These are phyloP conservation scores for Akanthomyces dipterigenus DNA, from an alignment of 2,329 filamentous ascomycete species.

Conservation along the genomic window DNA sequence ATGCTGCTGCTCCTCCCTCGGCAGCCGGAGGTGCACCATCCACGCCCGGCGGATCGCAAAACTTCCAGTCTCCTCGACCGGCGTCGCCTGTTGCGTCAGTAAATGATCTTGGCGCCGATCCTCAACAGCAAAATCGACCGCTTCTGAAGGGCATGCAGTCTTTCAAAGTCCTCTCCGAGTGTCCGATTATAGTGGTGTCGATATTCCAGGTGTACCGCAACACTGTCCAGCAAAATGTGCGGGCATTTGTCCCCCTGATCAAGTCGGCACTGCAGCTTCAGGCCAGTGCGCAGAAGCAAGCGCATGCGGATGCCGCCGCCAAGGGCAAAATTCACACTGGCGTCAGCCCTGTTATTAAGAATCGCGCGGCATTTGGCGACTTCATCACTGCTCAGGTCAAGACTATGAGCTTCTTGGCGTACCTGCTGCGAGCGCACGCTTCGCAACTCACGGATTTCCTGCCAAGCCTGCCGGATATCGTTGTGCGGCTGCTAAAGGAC, in stretches of 20 bases:
- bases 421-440: conserved; percentile 81
- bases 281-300: conserved; percentile 87
- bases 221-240: conserved; percentile 77
- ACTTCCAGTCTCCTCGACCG: conserved; percentile 81
- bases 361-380: conserved; percentile 88
- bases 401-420: conserved; percentile 97
- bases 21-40: conserved; percentile 54
- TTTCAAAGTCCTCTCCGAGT: conserved; percentile 96
- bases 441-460: conserved; percentile 85
- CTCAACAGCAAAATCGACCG: conserved; percentile 73
- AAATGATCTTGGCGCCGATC: conserved; percentile 72
- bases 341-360: conserved; percentile 88
- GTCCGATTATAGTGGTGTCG: conserved; percentile 96
- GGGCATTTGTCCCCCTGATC: conserved; percentile 86
- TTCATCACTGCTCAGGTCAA: conserved; percentile 98
- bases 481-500: conserved; percentile 85
- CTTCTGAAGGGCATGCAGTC: conserved; percentile 94
- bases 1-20: conserved; percentile 49
- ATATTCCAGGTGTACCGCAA: conserved; percentile 89
- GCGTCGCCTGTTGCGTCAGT: conserved; percentile 78
- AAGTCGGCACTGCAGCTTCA: conserved; percentile 84
- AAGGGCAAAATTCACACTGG: conserved; percentile 83
- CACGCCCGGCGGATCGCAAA: conserved; percentile 59
- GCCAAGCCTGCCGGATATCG: conserved; percentile 75
- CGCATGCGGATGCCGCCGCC: conserved; percentile 75